Evolutionary conservation across 2,329 filamentous ascomycete genomes (phyloP).

Genomic region (Plenodomus biglobosus): DNA sequence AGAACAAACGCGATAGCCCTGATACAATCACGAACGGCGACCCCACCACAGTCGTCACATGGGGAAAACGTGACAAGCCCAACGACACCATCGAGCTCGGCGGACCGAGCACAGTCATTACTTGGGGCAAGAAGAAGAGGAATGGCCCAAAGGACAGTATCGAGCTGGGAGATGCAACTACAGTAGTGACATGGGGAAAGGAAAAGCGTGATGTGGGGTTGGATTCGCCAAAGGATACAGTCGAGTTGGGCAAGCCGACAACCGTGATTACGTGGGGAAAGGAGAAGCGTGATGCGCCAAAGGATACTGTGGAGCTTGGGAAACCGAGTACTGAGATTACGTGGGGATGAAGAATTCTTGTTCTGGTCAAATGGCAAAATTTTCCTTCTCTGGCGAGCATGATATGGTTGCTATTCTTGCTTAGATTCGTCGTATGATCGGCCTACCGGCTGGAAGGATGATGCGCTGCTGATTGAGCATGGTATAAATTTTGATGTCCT

Average conservation of each 20-base stretch:
- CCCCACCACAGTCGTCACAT: constrained; percentile 17
- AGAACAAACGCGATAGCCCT: constrained; percentile 19
- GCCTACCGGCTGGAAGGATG: neutral
- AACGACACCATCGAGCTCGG: constrained; percentile 8
- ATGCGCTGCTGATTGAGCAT: neutral
- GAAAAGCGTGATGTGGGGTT: constrained; percentile 8
- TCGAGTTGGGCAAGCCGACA: constrained; percentile 11
- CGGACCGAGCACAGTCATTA: constrained; percentile 1
- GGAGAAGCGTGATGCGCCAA: constrained; percentile 11
- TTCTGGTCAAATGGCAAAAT: neutral
- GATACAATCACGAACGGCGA: constrained; percentile 16
- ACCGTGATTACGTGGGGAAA: constrained; percentile 20
- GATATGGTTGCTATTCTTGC: neutral
- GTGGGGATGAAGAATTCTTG: constrained; percentile 13
- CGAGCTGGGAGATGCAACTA: constrained; percentile 14
- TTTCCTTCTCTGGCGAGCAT: no score
- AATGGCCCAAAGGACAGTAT: constrained; percentile 8
- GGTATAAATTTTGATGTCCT: no score
- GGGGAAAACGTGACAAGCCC: constrained; percentile 20
- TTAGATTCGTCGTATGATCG: neutral
- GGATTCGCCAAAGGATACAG: constrained; percentile 6
- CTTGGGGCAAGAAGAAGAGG: constrained; percentile 5
- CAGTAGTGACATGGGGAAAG: constrained; percentile 21
- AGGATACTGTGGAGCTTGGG: constrained; percentile 15
- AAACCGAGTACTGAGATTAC: constrained; percentile 16